Base-by-base conservation (phyloP, 2,329 filamentous ascomycete genomes). In the Venturia nashicola region DNA sequence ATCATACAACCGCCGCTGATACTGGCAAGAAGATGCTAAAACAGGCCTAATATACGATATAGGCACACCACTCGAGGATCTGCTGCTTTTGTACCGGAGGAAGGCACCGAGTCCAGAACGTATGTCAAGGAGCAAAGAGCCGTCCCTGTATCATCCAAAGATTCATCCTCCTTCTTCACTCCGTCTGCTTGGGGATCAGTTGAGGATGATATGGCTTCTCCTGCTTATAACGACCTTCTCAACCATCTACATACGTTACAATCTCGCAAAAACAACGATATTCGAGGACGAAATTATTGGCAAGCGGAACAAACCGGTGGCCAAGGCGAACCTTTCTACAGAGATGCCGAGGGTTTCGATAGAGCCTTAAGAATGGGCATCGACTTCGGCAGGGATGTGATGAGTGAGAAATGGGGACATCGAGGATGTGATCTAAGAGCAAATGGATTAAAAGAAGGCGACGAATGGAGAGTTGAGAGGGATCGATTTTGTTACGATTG, bases 361-460 rank as follows among this genome's bases (percentile, higher is more conserved):
- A 57, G 16, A 23, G 65, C 65, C 27, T 7, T 67, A 9, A n/a
- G 51, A 16, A 61, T 67, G 63, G 64, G 61, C 34, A 65, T 65
- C 55, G 59, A 66, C 3, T 55, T 55, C n/a, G 65, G 65, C 23
- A 54, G 63, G 42, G 39, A 62, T 16, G 57, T 67, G 2, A 65
- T 67, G 64, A 62, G 42, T 40, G 60, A 65, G 51, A 66, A 65
- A 39, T 67, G 66, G 65, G 65, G 65, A 18, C 64, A 61, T 40
- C 34, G 44, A 2, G 65, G 57, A 36, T 65, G 65, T 39, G 57
- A 60, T 46, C 34, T 66, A 4, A 57, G 71, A 67, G 1, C 71
- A 70, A 6, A 76, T 73, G 3, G 79, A 77, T 16, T 64, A 34
- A 36, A 20, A n/a, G 18, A 43, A 11, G 55, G 51, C 36, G 65